Percentiles rank a stretch among this genome's conserved stretches.
These are phyloP conservation scores for Leishmania braziliensis DNA, from an alignment of 208 protist species.

Conservation along the genomic window DNA sequence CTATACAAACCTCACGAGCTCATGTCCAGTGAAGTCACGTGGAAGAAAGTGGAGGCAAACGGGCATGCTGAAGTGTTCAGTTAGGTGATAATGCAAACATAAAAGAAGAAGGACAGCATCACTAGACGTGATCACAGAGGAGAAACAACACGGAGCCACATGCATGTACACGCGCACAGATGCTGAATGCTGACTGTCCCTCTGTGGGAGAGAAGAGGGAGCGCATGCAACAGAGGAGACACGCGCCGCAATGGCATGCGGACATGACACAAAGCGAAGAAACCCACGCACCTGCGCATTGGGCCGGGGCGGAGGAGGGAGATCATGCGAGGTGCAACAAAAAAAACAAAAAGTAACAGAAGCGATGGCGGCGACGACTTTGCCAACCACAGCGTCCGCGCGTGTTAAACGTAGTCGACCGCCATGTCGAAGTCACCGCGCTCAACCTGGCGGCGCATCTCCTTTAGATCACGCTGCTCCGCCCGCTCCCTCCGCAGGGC, in stretches of 20 bases:
- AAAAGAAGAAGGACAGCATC: neutral
- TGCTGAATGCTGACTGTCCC: neutral
- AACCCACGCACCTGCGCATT: neutral
- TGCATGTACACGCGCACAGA: neutral
- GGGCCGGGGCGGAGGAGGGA: neutral
- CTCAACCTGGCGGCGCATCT: constrained; percentile 19
- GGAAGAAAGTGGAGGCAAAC: neutral
- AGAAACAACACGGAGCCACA: neutral
- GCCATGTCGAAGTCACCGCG: constrained; percentile 41
- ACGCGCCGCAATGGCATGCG: neutral
- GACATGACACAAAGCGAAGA: neutral
- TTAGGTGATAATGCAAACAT: neutral
- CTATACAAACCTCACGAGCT: neutral
- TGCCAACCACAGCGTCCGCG: neutral
- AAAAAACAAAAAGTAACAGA: neutral
- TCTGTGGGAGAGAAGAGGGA: neutral
- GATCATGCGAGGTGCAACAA: neutral
- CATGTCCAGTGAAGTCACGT: neutral
- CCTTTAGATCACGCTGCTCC: constrained; percentile 59
- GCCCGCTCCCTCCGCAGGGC: constrained; percentile 41
- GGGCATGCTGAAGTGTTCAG: neutral
- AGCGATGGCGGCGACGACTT: neutral
- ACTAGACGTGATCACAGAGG: neutral
- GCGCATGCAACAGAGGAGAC: neutral
- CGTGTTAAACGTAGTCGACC: constrained; percentile 48